Percentiles rank a stretch among this genome's conserved stretches.
Conservation (phyloP, 2,329 filamentous ascomycete species). For the Cadophora gregata region DNA sequence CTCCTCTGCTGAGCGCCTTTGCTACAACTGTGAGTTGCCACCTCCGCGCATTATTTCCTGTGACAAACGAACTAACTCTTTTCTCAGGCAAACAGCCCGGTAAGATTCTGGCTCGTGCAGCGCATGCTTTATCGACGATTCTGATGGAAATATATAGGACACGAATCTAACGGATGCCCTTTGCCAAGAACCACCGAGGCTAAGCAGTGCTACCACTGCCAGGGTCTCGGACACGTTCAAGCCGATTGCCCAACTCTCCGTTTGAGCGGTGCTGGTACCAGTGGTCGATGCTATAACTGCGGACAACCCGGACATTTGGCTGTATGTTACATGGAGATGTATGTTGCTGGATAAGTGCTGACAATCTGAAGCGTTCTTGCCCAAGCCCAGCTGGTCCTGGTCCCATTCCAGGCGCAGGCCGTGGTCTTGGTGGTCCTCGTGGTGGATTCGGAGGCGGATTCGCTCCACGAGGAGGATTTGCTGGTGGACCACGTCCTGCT, state of each 20-base stretch:
- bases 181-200: constrained; percentile 96
- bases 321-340: constrained; percentile 56
- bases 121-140: constrained; percentile 17
- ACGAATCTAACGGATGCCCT: constrained; percentile 98
- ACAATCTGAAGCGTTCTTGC: constrained; percentile 72
- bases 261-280: constrained; percentile 79
- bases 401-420: constrained; percentile 56
- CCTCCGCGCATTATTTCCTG: constrained; percentile 11
- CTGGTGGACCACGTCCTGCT: constrained; percentile 69
- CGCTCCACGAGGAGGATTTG: constrained; percentile 75
- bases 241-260: constrained; percentile 98
- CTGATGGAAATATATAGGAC: constrained; percentile 58
- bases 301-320: constrained; percentile 92
- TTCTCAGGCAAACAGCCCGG: constrained; percentile 78
- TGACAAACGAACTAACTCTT: constrained; percentile 22
- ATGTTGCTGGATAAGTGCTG: constrained; percentile 28
- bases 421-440: constrained; percentile 71
- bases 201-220: constrained; percentile 99
- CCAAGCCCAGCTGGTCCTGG: constrained; percentile 70
- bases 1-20: constrained; percentile 96
- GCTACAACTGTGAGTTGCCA: constrained; percentile 89
- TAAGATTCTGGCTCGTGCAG: constrained; percentile 45
- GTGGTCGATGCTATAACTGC: constrained; percentile 96
- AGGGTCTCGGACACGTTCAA: constrained; percentile 97
- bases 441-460: constrained; percentile 70